Evolutionary conservation across 2,329 filamentous ascomycete species (phyloP), one percentile per base, ranked within the genome.

Genomic region (Sporothrix globosa): DNA sequence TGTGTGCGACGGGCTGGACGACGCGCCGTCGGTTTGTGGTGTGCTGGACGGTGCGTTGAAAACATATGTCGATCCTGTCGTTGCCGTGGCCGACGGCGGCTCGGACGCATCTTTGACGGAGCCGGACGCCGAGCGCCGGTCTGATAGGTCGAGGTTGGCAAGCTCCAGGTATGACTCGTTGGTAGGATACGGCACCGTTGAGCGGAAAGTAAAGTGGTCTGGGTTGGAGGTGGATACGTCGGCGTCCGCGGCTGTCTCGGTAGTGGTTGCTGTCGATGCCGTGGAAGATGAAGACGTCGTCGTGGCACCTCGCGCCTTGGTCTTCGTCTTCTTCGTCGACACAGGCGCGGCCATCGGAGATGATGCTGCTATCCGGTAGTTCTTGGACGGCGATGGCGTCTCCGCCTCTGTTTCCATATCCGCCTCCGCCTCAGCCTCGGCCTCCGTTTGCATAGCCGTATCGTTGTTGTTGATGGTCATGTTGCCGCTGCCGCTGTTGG

Each of bases 201-300:
- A 88, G 70, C 90, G 88, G 76, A 93, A 94, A 2, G 88, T 90
- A 76, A 94, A 94, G 24, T 79, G 83, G 21, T 89, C 85, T 75
- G 87, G 84, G 7, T 84, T 83, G 3, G 88, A 87, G 5, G 87
- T 84, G 7, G 81, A 79, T 74, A 84, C 82, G 71, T 78, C 82
- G 54, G 66, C 54, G 11, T 27, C 24, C 30, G 19, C 14, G 4
- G 11, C 14, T 46, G 6, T 72, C 65, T 17, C 68, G 74, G 24
- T 21, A 27, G 52, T 14, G 17, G 69, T 17, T 54, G 75, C 24
- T 69, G 69, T 39, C 71, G 41, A 24, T 17, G 72, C 52, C 30
- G 72, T 50, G 67, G 75, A 69, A 69, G 74, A 72, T 3, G 72
- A 39, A 52, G 72, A 66, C 24, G 19, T 41, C 11, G 54, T 48